Conservation (phyloP, 208 protist genomes). For the Angomonas ambiguus region DNA sequence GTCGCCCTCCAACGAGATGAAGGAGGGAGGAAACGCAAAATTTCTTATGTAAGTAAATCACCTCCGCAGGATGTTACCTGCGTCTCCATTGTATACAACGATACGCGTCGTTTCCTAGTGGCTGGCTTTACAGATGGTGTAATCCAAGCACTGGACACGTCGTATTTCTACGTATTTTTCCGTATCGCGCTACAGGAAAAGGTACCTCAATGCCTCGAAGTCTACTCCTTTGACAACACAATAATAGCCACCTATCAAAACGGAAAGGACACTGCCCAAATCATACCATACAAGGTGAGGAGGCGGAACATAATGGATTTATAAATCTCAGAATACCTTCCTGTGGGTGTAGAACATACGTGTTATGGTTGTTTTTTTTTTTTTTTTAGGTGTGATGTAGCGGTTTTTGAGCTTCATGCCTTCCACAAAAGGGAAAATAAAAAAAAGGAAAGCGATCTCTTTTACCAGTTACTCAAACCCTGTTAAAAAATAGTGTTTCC, state of each 20-base stretch:
- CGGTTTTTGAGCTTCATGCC: no score
- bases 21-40: not conserved
- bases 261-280: not conserved
- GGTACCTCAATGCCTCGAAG: not conserved
- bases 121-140: conserved; percentile 64
- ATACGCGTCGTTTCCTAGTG: conserved; percentile 26
- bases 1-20: not conserved
- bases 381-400: no score
- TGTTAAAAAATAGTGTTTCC: no score
- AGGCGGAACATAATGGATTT: not conserved
- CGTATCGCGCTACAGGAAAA: conserved; percentile 26
- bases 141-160: conserved; percentile 75
- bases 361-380: conserved; percentile 9
- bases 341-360: no score
- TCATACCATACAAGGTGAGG: not conserved
- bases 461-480: no score
- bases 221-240: conserved; percentile 2
- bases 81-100: conserved; percentile 13
- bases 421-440: conserved; percentile 11
- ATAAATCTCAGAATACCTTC: not conserved
- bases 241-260: not conserved
- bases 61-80: not conserved
- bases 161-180: conserved; percentile 49
- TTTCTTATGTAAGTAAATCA: not conserved
- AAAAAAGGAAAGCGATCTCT: no score